These are phyloP conservation scores for Verticillium dahliae DNA, from an alignment of 2,329 filamentous ascomycete genomes.

Conservation along the genomic window DNA sequence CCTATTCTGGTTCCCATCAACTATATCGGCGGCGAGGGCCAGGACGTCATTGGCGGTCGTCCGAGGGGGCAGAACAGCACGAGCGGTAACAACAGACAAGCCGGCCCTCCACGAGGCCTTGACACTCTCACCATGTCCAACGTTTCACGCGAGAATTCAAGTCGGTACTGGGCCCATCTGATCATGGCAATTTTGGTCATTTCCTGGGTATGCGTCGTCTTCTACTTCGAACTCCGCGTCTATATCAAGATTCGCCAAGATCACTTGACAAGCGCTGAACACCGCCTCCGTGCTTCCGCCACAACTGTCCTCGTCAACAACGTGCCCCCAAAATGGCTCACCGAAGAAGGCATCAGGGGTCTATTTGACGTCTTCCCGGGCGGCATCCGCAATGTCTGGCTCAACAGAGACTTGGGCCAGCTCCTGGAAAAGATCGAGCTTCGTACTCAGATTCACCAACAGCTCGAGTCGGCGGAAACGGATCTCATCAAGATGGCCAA, in stretches of 20 bases:
- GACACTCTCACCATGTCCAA: constrained; percentile 88
- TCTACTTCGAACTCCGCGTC: constrained; percentile 77
- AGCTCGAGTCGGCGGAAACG: constrained; percentile 77
- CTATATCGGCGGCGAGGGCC: constrained; percentile 61
- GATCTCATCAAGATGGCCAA: constrained; percentile 75
- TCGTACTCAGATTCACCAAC: constrained; percentile 62
- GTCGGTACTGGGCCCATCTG: constrained; percentile 78
- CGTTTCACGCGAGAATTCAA: constrained; percentile 56
- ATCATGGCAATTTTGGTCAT: constrained; percentile 73
- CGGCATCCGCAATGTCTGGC: constrained; percentile 91
- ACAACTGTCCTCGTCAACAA: constrained; percentile 91
- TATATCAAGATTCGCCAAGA: constrained; percentile 94
- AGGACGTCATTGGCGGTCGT: constrained; percentile 31
- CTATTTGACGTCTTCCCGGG: constrained; percentile 96
- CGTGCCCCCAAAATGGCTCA: constrained; percentile 88
- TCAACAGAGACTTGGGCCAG: constrained; percentile 82
- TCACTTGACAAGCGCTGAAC: constrained; percentile 89
- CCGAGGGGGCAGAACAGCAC: constrained; percentile 7
- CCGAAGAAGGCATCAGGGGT: constrained; percentile 69
- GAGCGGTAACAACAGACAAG: not conserved
- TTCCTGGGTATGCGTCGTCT: constrained; percentile 77
- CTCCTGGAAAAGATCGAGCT: constrained; percentile 78
- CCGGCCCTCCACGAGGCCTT: constrained; percentile 47
- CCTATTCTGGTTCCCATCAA: constrained; percentile 87
- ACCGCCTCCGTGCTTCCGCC: constrained; percentile 85